Percentiles rank a stretch among this genome's conserved stretches.
These are phyloP conservation scores for Hypoxylon cercidicola DNA, from an alignment of 495 filamentous ascomycete species.

Conservation along the genomic window DNA sequence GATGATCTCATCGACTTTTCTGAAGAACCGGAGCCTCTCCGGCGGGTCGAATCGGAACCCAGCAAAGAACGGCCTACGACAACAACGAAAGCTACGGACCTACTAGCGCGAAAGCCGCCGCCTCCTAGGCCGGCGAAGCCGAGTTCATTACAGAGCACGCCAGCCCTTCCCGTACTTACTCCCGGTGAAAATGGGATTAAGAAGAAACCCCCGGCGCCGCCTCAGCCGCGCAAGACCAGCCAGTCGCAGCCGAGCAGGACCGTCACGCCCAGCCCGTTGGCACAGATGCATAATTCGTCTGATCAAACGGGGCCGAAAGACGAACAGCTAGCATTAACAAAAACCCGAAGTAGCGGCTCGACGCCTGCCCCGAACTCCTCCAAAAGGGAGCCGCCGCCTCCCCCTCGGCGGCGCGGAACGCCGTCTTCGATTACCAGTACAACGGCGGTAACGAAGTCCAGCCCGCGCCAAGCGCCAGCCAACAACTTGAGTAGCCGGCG, in stretches of 20 bases:
- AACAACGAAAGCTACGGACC: conserved; percentile 54
- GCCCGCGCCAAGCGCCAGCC: conserved; percentile 25
- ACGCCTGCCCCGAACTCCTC: background rate
- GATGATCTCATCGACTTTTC: conserved; percentile 73
- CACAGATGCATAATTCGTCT: conserved; percentile 48
- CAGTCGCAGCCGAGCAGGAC: conserved; percentile 19
- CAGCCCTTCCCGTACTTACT: conserved; percentile 35
- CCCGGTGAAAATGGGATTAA: conserved; percentile 19
- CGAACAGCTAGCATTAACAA: conserved; percentile 46
- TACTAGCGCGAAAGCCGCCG: conserved; percentile 51
- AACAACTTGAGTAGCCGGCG: conserved; percentile 28
- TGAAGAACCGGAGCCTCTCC: conserved; percentile 58
- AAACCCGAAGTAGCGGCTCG: conserved; percentile 7
- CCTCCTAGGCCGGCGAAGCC: conserved; percentile 76
- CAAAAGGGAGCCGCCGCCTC: conserved; percentile 27
- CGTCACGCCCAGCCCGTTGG: conserved; percentile 43
- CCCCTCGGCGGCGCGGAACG: conserved; percentile 55
- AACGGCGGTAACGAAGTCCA: conserved; percentile 23
- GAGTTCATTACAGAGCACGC: conserved; percentile 63
- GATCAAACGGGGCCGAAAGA: conserved; percentile 36
- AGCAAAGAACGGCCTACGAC: conserved; percentile 14
- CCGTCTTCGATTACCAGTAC: conserved; percentile 45
- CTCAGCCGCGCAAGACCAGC: conserved; percentile 36
- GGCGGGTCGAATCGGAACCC: conserved; percentile 46
- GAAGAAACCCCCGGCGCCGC: conserved; percentile 38